Conservation (phyloP, 257 asterid species). For the Solanum tarijense region DNA sequence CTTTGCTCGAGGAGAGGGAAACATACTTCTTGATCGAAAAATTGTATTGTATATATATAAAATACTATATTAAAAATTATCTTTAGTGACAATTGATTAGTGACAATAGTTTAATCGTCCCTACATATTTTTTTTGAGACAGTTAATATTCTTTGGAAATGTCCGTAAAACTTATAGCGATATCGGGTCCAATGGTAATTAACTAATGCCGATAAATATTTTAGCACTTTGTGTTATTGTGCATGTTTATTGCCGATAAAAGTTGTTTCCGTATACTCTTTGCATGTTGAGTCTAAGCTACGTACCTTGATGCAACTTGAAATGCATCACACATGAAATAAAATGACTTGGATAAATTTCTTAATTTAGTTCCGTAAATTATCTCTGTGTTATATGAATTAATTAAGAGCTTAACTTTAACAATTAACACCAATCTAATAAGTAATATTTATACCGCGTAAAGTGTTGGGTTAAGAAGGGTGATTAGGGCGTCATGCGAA, state of each 20-base stretch:
- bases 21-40: too few relatives aligned
- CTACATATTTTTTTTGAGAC: not conserved
- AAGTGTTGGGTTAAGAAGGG: too few relatives aligned
- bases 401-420: not conserved
- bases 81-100: not conserved
- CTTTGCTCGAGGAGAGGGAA: not conserved
- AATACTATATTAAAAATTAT: too few relatives aligned
- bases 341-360: not conserved
- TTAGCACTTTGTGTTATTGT: not conserved
- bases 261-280: too few relatives aligned
- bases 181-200: too few relatives aligned
- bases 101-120: not conserved
- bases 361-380: not conserved
- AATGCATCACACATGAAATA: too few relatives aligned
- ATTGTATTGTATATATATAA: too few relatives aligned
- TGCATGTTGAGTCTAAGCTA: not conserved
- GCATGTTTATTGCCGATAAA: too few relatives aligned
- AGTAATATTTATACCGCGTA: not conserved
- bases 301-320: not conserved
- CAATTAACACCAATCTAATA: not conserved
- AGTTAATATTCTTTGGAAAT: too few relatives aligned
- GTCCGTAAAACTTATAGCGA: too few relatives aligned
- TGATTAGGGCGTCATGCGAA: too few relatives aligned
- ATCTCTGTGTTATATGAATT: not conserved
- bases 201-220: too few relatives aligned